Base-by-base conservation (phyloP, 1,284 basidiomycete genomes). In the Boletus smithii region DNA sequence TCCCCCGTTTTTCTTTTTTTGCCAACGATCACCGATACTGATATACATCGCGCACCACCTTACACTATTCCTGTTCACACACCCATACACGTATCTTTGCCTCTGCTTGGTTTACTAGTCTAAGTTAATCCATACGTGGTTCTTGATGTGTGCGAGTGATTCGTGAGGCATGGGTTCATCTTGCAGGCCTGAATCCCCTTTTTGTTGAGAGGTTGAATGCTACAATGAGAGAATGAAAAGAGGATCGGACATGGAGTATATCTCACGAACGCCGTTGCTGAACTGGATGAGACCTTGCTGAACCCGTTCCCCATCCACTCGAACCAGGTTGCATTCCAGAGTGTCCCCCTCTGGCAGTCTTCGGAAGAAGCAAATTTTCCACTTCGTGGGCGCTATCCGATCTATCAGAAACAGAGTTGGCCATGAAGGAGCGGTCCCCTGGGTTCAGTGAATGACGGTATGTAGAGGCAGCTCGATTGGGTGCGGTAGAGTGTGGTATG, bases 361-460 rank as follows among this genome's bases (percentile, higher is more conserved):
- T 68, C 9, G 68, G 59, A 23, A 68, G 63, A 24, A 87, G 69
- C 45, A 86, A 58, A 48, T 77, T 76, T 59, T 88, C 86, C 9
- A 87, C 81, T 58, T 88, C 86, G 39, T 79, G 77, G 0, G 75
- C 74, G 59, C 82, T 85, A 45, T 80, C 78, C 22, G 86, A 86
- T 24, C 73, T 76, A 51, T 86, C 84, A 27, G 85, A 78, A 37
- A 73, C 60, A 53, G 73, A 72, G 70, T 73, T 51, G 68, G 52
- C 52, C 27, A 46, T 40, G 27, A 69, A 64, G 23, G 79, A 71
- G 14, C 65, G 70, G 41, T 80, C 74, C 37, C 50, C 53, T 23
- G 50, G 44, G 36, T 64, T 53, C 39, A 65, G 42, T 20, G 63
- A 51, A 49, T 57, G 62, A 14, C 63, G 63, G 24, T 63, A 66